Base-by-base conservation (phyloP, 805 yeast genomes). In the Wickerhamomyces silvicola region DNA sequence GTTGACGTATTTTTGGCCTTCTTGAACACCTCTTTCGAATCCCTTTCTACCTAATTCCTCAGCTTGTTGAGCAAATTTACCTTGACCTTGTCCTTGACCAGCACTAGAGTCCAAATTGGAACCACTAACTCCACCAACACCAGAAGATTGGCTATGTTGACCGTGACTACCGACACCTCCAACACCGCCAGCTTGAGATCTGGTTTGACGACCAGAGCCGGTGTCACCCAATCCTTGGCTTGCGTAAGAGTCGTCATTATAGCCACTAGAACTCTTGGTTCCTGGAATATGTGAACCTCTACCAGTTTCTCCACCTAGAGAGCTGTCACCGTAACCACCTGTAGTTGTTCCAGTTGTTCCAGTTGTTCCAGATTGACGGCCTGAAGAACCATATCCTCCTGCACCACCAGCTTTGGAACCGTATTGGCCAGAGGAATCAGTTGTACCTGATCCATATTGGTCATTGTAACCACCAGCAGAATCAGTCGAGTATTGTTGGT, bases 1-100 rank as follows among this genome's bases (percentile, higher is more conserved):
- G 35, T 33, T 34, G 25, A 50, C 43, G 21, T 48, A 50, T 44
- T 48, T 43, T 33, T 46, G 39, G 10, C 48, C 52, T 33, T 48
- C 50, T 22, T 43, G 30, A 12, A 38, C 41, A 22, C 45, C 46
- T 19, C 33, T 35, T 17, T 46, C 50, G 22, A 41, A 41, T 5
- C 44, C 52, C 35, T 42, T 33, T 44, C 45, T 38, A n/a, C 45
- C 46, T 35, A 37, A 18, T 18, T 39, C 44, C 28, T 42, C 44
- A 24, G 43, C 43, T 32, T 43, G 41, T 22, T 33, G 29, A 18
- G 42, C 33, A 29, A 27, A 42, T 14, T 28, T 13, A 4, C 38
- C 38, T 29, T 42, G 42, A 13, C 33, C 33, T 11, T n/a, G n/a
- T n/a, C 27, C 11, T 21, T 28, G 30, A 18, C 27, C 28, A 24